These are phyloP conservation scores for Hypoxylon subgilvum DNA, from an alignment of 495 filamentous ascomycete genomes.

Conservation along the genomic window DNA sequence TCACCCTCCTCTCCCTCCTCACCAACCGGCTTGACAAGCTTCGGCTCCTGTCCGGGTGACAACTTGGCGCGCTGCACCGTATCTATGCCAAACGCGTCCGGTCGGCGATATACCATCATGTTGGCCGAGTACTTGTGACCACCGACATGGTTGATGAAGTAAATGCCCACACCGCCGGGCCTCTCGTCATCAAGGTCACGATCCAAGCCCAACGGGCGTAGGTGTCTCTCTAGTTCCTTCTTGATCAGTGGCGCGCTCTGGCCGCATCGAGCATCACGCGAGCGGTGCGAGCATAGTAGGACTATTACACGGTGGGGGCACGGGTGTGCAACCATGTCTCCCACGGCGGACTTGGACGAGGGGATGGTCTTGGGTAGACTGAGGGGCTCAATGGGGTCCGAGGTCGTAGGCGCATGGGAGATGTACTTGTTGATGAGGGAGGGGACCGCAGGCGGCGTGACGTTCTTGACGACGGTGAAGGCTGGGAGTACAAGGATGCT, in stretches of 20 bases:
- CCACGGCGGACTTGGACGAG: constrained; percentile 58
- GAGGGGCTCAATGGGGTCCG: constrained; percentile 64
- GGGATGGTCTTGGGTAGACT: constrained; percentile 50
- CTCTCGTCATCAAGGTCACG: constrained; percentile 86
- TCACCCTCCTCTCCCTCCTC: constrained; percentile 5
- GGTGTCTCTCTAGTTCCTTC: constrained; percentile 86
- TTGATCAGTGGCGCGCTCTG: constrained; percentile 86
- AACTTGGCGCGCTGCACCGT: constrained; percentile 46
- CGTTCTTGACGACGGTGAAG: constrained; percentile 84
- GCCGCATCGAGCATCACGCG: constrained; percentile 92
- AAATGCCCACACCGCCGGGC: constrained; percentile 88
- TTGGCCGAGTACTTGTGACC: constrained; percentile 95
- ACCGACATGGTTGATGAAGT: constrained; percentile 95
- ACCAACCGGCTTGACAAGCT: constrained; percentile 11
- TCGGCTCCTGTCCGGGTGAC: constrained; percentile 35
- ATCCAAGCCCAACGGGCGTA: constrained; percentile 81
- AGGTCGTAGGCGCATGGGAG: constrained; percentile 74
- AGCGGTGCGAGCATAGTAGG: constrained; percentile 90
- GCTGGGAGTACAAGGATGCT: constrained; percentile 85
- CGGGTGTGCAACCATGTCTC: constrained; percentile 67
- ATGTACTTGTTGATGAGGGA: constrained; percentile 75
- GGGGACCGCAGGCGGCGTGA: constrained; percentile 76
- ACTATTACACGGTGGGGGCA: constrained; percentile 85
- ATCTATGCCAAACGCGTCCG: constrained; percentile 64
- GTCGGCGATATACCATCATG: constrained; percentile 82